Percentiles rank a stretch among this genome's conserved stretches.
These are phyloP conservation scores for Fusarium marasasianum DNA, from an alignment of 2,329 filamentous ascomycete species.

Conservation along the genomic window DNA sequence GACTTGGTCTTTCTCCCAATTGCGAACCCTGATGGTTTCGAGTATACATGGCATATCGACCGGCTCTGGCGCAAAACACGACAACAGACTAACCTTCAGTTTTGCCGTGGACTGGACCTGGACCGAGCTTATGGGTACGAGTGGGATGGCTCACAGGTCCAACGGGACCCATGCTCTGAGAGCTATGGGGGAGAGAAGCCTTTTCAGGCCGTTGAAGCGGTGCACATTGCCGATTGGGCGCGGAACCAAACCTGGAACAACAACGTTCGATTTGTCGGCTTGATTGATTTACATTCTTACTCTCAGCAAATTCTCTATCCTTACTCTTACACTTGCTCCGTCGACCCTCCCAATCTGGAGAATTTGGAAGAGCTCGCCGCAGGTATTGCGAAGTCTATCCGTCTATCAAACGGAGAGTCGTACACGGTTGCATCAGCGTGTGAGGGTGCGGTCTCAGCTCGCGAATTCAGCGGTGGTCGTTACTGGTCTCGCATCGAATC, in stretches of 20 bases:
- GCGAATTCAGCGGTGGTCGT: slow-evolving; percentile 35
- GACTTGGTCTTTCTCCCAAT: slow-evolving; percentile 91
- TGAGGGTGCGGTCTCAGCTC: slow-evolving; percentile 71
- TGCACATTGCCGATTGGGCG: slow-evolving; percentile 81
- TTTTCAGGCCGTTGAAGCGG: slow-evolving; percentile 85
- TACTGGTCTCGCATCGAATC: slow-evolving; percentile 67
- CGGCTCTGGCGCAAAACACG: slow-evolving; percentile 95
- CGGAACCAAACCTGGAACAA: slow-evolving; percentile 79
- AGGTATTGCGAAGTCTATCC: slow-evolving; percentile 88
- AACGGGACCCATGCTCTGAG: slow-evolving; percentile 87
- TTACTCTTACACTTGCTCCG: slow-evolving; percentile 84
- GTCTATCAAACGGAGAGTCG: slow-evolving; percentile 77
- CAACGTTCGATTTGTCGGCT: slow-evolving; percentile 80
- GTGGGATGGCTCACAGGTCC: slow-evolving; percentile 76
- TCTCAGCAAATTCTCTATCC: slow-evolving; percentile 95
- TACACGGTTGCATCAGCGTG: slow-evolving; percentile 88
- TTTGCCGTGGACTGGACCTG: slow-evolving; percentile 88
- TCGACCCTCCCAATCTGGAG: slow-evolving; percentile 84
- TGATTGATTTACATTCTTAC: slow-evolving; percentile 93
- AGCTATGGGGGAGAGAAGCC: slow-evolving; percentile 85
- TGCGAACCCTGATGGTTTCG: slow-evolving; percentile 92
- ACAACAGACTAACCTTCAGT: slow-evolving; percentile 81
- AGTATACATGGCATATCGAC: slow-evolving; percentile 92
- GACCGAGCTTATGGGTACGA: slow-evolving; percentile 87
- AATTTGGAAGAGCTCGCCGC: slow-evolving; percentile 90